A percentile compares a stretch with the other conserved stretches of the same genome.
Evolutionary conservation across 805 yeast genomes (phyloP).

Genomic region (Ogataea corticis): DNA sequence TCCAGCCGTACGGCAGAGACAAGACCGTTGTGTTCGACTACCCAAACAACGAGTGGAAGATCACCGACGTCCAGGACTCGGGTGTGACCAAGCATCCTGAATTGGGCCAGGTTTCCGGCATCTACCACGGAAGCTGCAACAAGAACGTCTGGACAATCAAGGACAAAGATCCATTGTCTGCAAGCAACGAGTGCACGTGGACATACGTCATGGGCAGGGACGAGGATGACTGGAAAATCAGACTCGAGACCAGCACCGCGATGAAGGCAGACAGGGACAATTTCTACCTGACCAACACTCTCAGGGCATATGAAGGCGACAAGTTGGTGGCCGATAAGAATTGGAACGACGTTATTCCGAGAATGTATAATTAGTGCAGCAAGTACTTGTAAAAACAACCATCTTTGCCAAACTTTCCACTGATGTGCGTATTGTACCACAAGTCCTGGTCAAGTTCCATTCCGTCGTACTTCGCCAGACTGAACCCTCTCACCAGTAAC

Average conservation of each 20-base stretch:
- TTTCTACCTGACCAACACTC: conserved; percentile 34
- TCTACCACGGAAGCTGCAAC: conserved; percentile 42
- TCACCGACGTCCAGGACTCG: conserved; percentile 37
- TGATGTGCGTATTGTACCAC: conserved; percentile 48
- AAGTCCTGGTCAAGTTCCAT: conserved; percentile 44
- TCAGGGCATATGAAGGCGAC: conserved; percentile 39
- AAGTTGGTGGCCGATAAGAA: conserved; percentile 33
- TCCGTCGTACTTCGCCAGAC: conserved; percentile 48
- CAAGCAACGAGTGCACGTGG: conserved; percentile 41
- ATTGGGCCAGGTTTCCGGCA: conserved; percentile 36
- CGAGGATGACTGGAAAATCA: conserved; percentile 40
- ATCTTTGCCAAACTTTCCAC: conserved; percentile 66
- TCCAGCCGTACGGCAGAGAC: conserved; percentile 27
- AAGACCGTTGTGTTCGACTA: conserved; percentile 34
- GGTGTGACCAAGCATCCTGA: conserved; percentile 37
- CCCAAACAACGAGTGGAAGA: conserved; percentile 36
- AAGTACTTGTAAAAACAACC: conserved; percentile 61
- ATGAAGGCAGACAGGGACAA: conserved; percentile 35
- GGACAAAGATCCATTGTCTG: conserved; percentile 41
- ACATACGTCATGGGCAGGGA: conserved; percentile 43
- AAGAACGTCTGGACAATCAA: conserved; percentile 40
- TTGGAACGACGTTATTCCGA: conserved; percentile 38
- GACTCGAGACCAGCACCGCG: conserved; percentile 33
- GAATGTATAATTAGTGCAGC: conserved; percentile 27
- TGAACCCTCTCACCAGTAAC: conserved; percentile 63